Conservation (phyloP, 371 early-diverging fungal species). For the Syncephalastrum contaminatum region DNA sequence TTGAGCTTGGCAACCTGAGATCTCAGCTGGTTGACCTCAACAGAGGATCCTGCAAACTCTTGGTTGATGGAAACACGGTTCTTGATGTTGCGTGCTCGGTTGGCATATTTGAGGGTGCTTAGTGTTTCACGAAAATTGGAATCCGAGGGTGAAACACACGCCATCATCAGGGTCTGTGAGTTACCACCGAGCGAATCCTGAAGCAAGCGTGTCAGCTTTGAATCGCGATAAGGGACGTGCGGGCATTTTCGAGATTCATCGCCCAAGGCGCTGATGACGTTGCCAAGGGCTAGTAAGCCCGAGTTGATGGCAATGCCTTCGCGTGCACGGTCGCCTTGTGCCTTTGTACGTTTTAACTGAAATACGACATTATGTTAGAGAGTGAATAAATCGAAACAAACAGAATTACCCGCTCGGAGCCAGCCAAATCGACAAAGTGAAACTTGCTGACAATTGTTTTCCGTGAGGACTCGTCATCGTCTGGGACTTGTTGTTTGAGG, state of each 20-base stretch:
- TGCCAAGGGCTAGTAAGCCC: conserved; percentile 96
- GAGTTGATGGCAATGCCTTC: conserved; percentile 98
- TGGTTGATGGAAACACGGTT: conserved; percentile 64
- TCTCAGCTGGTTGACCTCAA: conserved; percentile 66
- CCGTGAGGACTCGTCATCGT: conserved; percentile 10
- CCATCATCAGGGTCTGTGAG: conserved; percentile 88
- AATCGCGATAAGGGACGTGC: conserved; percentile 95
- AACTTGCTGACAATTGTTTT: conserved; percentile 71
- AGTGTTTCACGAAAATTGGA: conserved; percentile 84
- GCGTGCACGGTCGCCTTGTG: conserved; percentile 86
- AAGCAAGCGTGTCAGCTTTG: conserved; percentile 89
- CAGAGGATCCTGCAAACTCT: conserved; percentile 46
- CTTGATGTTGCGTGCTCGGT: conserved; percentile 83
- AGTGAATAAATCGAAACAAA: conserved; percentile 2
- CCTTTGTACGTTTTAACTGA: conserved; percentile 47
- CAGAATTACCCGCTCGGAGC: conserved; percentile 51
- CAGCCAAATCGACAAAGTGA: conserved; percentile 97
- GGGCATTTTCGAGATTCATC: conserved; percentile 69
- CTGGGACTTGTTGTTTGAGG: conserved; percentile 50
- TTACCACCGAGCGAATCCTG: conserved; percentile 97
- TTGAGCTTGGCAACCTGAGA: conserved; percentile 66
- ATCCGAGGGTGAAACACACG: conserved; percentile 85
- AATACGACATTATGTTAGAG: neutral
- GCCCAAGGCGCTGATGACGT: conserved; percentile 96
- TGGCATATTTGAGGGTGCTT: conserved; percentile 91